Percentiles rank a stretch among this genome's conserved stretches.
These are phyloP conservation scores for Ogataea trehalophila DNA, from an alignment of 805 yeast genomes.

Conservation along the genomic window DNA sequence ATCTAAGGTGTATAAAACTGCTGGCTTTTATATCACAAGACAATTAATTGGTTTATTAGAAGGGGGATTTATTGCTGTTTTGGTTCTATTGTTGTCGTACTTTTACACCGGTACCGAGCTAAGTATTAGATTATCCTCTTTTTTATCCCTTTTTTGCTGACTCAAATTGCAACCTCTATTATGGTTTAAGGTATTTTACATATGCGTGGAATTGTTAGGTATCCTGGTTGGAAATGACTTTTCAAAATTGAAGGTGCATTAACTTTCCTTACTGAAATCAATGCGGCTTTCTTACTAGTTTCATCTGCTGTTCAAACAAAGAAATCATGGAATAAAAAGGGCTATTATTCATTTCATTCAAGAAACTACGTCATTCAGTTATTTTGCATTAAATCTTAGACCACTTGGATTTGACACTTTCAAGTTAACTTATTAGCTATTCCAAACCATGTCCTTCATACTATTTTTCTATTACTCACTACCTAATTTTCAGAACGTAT, in stretches of 20 bases:
- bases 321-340: slow-evolving; percentile 24
- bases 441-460: slow-evolving; percentile 40
- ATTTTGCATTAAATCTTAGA: slow-evolving; percentile 46
- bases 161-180: slow-evolving; percentile 42
- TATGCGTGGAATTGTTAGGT: slow-evolving; percentile 40
- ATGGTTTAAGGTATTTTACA: slow-evolving; percentile 47
- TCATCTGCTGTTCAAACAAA: slow-evolving; percentile 31
- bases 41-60: slow-evolving; percentile 52
- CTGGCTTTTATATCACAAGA: slow-evolving; percentile 44
- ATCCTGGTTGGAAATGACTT: slow-evolving; percentile 61
- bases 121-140: slow-evolving; percentile 53
- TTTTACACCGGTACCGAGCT: slow-evolving; percentile 59
- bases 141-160: slow-evolving; percentile 50
- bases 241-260: slow-evolving; percentile 60
- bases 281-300: slow-evolving; percentile 28
- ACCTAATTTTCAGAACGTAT: slow-evolving; percentile 35
- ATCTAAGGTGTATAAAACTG: slow-evolving; percentile 35
- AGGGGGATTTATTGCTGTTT: slow-evolving; percentile 69
- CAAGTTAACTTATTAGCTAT: slow-evolving; percentile 48
- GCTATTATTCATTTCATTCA: slow-evolving; percentile 37
- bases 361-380: slow-evolving; percentile 30
- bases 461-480: slow-evolving; percentile 30
- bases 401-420: slow-evolving; percentile 47
- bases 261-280: slow-evolving; percentile 48
- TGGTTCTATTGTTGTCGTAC: slow-evolving; percentile 59